Percentiles rank a stretch among this genome's conserved stretches.
Evolutionary conservation across 1,284 basidiomycete genomes (phyloP).

Genomic region (Inonotus hispidus): DNA sequence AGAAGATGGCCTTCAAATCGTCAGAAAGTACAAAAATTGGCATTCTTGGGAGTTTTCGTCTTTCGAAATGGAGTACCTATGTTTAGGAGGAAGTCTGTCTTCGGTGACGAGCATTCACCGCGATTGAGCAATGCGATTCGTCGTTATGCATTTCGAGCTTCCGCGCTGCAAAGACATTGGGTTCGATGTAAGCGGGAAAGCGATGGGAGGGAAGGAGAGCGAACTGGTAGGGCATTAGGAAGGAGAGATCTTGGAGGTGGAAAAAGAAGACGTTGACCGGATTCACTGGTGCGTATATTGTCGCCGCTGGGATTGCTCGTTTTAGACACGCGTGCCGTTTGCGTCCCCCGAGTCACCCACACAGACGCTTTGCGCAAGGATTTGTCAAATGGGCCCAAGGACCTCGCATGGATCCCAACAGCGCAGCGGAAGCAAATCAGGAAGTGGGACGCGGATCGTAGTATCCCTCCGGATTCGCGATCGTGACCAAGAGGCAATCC

Average conservation of each 20-base stretch:
- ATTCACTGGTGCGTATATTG: neutral
- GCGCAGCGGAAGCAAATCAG: neutral
- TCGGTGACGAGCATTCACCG: neutral
- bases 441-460: neutral
- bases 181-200: no score
- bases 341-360: no score
- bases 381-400: no score
- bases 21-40: no score
- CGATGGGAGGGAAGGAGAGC: no score
- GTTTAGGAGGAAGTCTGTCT: neutral
- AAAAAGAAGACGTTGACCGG: neutral
- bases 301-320: neutral
- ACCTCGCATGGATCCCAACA: no score
- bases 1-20: no score
- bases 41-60: neutral
- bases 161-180: no score
- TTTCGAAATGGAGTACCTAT: neutral
- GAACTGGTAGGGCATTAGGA: neutral
- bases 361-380: no score
- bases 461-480: neutral
- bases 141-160: no score
- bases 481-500: no score
- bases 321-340: neutral
- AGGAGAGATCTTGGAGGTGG: neutral
- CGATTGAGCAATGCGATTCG: no score